Base-by-base conservation (phyloP, 257 asterid genomes). In the Scutellaria minor region DNA sequence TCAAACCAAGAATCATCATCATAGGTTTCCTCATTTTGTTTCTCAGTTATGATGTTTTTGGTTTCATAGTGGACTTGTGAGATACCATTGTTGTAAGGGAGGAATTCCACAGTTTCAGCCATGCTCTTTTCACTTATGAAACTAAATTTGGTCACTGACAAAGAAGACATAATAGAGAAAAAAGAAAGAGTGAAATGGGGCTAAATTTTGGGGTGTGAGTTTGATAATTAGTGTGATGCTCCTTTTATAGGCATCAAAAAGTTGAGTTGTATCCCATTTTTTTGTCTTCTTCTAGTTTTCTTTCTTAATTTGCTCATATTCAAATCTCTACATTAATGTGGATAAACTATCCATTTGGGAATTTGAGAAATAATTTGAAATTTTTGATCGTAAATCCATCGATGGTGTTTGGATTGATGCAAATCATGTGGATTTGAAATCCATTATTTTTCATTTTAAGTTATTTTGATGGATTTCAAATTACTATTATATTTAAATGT, bases 1-100 rank as follows among this genome's bases (percentile, higher is more conserved):
- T 94, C 99, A 76, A 88, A 94, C 98, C 98, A 93, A 63, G 90
- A 78, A 69, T 75, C 85, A 45, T 77, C 65, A 10, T 85, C 76
- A 6, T 63, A 1, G 18, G 27, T 57, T 6, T 71, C 75, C 0
- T 77, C 47, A 50, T 52, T 45, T 64, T 51, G 59, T 46, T 81
- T 88, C 12, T 85, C 83, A 63, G 83, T 74, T 11, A 75, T 64
- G 51, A 76, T 65, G 65, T 70, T 80, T 2, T 70, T 79, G 11
- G 83, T 70, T 51, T 81, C 88, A 66, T 57, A 79, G 51, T 79
- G 90, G 31, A 76, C 83, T 42, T 82, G 86, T 9, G 93, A 48
- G 89, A 80, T 85, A 24, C 86, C 84, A 83, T 80, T 82, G 84
- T 75, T 82, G 85, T 78, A 85, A 79, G 85, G 70, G 18, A 84